phyloP scores from a whole-genome alignment of 2,329 filamentous ascomycete species.

The Coniochaeta ligniaria region DNA sequence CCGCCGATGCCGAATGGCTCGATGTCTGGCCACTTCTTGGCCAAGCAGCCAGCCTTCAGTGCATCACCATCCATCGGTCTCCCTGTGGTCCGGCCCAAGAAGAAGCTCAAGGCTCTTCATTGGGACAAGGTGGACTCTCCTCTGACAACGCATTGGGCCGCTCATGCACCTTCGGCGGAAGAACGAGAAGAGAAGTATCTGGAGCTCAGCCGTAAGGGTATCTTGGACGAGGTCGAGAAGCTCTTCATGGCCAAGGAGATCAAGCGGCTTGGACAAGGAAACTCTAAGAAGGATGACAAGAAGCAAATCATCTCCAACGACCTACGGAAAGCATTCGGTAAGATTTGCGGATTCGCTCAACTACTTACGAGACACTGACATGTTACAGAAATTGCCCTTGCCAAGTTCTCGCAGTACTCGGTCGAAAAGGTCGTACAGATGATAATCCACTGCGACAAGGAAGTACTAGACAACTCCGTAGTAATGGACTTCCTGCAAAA shows the following conservation, averaged over 20 bases:
- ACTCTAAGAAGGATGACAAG: constrained; percentile 82
- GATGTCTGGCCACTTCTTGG: constrained; percentile 70
- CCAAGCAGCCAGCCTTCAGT: constrained; percentile 50
- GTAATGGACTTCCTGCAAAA: constrained; percentile 96
- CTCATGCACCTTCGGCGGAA: constrained; percentile 76
- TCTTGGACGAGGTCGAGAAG: constrained; percentile 95
- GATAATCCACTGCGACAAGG: constrained; percentile 91
- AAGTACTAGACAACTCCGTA: constrained; percentile 80
- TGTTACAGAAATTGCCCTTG: constrained; percentile 68
- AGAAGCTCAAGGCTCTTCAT: constrained; percentile 98
- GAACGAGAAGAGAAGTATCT: constrained; percentile 93
- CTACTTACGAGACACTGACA: constrained; percentile 20
- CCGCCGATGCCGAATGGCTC: constrained; percentile 55
- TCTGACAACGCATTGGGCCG: constrained; percentile 87
- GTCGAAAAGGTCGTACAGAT: constrained; percentile 83
- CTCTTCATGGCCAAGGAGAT: constrained; percentile 96
- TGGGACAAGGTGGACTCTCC: constrained; percentile 98
- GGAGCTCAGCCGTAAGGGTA: constrained; percentile 88
- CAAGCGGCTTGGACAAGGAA: constrained; percentile 69
- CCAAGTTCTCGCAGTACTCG: constrained; percentile 82
- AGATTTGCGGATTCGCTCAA: constrained; percentile 18
- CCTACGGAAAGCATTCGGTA: constrained; percentile 78
- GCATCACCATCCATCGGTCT: constrained; percentile 56
- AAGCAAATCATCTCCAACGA: constrained; percentile 94
- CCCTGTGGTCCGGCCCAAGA: constrained; percentile 84